Percentiles rank a stretch among this genome's conserved stretches.
phyloP scores from a whole-genome alignment of 495 filamentous ascomycete species.

The Annulohypoxylon stygium region DNA sequence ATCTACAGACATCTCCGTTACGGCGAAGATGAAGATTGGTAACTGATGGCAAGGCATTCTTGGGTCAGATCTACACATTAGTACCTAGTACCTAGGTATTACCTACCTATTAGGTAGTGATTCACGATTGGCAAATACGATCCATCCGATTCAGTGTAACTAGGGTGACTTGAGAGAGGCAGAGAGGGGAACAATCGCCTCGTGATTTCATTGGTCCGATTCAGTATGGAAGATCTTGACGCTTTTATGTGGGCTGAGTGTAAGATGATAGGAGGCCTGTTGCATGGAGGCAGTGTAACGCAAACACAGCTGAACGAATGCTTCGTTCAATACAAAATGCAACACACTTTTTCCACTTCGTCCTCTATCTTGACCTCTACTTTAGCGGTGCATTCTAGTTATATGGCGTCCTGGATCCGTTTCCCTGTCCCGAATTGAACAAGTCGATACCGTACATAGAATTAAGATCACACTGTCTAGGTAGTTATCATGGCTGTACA shows the following conservation, averaged over 20 bases:
- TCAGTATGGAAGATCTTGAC: background rate
- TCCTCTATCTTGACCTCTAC: background rate
- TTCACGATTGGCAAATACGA: constrained; percentile 15
- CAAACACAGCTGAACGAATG: background rate
- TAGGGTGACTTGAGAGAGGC: background rate
- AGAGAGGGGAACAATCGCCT: background rate
- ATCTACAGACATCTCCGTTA: constrained; percentile 16
- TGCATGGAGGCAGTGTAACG: constrained; percentile 4
- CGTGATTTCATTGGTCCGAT: constrained; percentile 6
- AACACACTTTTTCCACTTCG: constrained; percentile 10
- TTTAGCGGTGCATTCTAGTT: background rate
- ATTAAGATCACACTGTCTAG: background rate
- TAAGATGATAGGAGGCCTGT: constrained; percentile 2
- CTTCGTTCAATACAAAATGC: background rate
- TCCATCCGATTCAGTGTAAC: constrained; percentile 6
- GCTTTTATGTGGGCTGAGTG: background rate
- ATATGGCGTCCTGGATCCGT: background rate
- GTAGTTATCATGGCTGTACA: constrained; percentile 32
- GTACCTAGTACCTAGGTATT: too few relatives aligned
- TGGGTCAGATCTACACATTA: constrained; percentile 5
- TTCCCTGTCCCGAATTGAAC: background rate
- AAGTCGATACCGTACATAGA: background rate
- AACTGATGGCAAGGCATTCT: constrained; percentile 1
- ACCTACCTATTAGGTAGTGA: background rate
- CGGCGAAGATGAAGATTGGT: constrained; percentile 20